Percentiles rank a stretch among this genome's conserved stretches.
These are phyloP conservation scores for Jacaranda copaia DNA, from an alignment of 257 asterid species.

Conservation along the genomic window DNA sequence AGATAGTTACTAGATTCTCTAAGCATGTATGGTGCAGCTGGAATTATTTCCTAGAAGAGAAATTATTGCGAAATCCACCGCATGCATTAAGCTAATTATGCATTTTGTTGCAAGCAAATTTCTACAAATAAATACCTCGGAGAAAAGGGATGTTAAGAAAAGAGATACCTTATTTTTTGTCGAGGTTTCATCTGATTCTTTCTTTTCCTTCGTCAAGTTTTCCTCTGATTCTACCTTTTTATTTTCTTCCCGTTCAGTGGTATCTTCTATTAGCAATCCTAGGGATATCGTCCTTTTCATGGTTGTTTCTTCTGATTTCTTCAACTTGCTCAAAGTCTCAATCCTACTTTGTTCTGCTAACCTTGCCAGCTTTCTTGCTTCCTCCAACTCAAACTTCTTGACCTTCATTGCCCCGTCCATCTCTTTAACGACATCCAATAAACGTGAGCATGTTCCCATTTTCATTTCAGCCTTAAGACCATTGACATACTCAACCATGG, in stretches of 20 bases:
- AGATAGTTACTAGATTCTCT: conserved; percentile 12
- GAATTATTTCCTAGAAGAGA: neutral
- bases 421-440: conserved; percentile 64
- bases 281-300: conserved; percentile 43
- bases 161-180: conserved; percentile 49
- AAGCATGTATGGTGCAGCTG: neutral
- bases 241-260: neutral
- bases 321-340: conserved; percentile 52
- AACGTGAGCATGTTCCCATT: conserved; percentile 59
- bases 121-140: no score
- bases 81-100: no score
- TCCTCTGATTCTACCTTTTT: conserved; percentile 25
- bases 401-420: conserved; percentile 64
- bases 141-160: conserved; percentile 12
- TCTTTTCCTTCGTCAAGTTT: conserved; percentile 13
- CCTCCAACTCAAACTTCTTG: conserved; percentile 63
- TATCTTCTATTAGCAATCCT: conserved; percentile 41
- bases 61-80: no score
- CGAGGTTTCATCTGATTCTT: no score
- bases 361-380: conserved; percentile 57
- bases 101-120: no score
- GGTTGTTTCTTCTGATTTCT: conserved; percentile 55
- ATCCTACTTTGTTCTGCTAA: conserved; percentile 57
- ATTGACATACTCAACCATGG: conserved; percentile 72
- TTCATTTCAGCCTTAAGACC: conserved; percentile 63